Percentiles rank a stretch among this genome's conserved stretches.
phyloP scores from a whole-genome alignment of 441 rosid species.

The Populus tomentosa region DNA sequence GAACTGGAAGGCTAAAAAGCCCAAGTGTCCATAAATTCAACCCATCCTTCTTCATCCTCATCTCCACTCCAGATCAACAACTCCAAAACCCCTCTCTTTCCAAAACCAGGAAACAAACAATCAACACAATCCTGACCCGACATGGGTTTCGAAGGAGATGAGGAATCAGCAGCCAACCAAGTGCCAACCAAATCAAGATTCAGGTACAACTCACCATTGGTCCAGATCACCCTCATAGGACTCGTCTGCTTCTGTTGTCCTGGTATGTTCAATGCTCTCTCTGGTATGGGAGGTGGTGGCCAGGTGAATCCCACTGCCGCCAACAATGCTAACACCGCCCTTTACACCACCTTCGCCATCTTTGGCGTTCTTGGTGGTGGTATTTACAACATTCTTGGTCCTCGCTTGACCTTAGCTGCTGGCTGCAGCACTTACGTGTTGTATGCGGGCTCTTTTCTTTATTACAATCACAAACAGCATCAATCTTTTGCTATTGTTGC shows the following conservation, averaged over 20 bases:
- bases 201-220: slow-evolving; percentile 72
- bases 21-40: neutral
- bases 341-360: slow-evolving; percentile 78
- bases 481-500: slow-evolving; percentile 69
- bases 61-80: neutral
- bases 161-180: slow-evolving; percentile 11
- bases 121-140: neutral
- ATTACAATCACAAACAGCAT: slow-evolving; percentile 70
- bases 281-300: slow-evolving; percentile 97
- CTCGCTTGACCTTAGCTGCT: slow-evolving; percentile 69
- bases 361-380: slow-evolving; percentile 87
- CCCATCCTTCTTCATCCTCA: neutral
- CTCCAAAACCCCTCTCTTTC: neutral
- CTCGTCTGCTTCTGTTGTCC: slow-evolving; percentile 96
- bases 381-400: slow-evolving; percentile 82
- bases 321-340: slow-evolving; percentile 93
- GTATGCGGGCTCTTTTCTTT: slow-evolving; percentile 83
- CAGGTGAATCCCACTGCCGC: slow-evolving; percentile 74
- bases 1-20: neutral
- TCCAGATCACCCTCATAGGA: slow-evolving; percentile 69
- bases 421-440: slow-evolving; percentile 80
- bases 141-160: slow-evolving; percentile 30
- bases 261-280: slow-evolving; percentile 91
- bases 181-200: slow-evolving; percentile 14
- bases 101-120: neutral